Base-by-base conservation (phyloP, 495 filamentous ascomycete species). In the Xylaria bambusicola region DNA sequence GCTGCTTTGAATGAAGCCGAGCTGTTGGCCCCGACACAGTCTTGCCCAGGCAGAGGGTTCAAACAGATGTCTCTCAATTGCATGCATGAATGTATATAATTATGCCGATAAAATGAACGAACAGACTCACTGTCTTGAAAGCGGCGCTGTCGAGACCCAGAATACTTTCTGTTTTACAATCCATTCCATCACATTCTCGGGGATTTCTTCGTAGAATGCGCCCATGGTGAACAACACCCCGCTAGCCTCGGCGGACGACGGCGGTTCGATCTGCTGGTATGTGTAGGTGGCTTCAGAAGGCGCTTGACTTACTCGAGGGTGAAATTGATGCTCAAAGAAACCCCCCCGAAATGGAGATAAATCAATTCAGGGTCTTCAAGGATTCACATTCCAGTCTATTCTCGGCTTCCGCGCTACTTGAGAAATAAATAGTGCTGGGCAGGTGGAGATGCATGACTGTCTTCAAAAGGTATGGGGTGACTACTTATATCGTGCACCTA, bases 91-190 rank as follows among this genome's bases (percentile, higher is more conserved):
- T 33, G 36, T 15, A 6, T 6, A 15, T 38, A 38, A 6, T 15
- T 13, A 13, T 10, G 7, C 3, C 6, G 12, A 15, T 13, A 6
- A 38, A 38, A 9, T 15, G 36, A 38, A 3, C 15, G 3, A 15
- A 3, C 15, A 10, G 36, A 68, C 29, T 80, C 38, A 60, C 57
- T 27, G 42, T 7, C 41, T 80, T 0, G 75, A 73, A 33, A 88
- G 73, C 2, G 88, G 88, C 1, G 88, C 86, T 12, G 86, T 85
- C 13, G 84, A 82, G 6, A 84, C 83, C 75, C 83, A 91, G 73
- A 91, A 90, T 55, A 90, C 65, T 50, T 80, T 80, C 64, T 91
- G 88, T 2, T 71, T 56, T 7, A 82, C 71, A 24, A 83, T 80
- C 88, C 87, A 90, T 52, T 79, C 66, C 24, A 66, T 66, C 0